Evolutionary conservation across 129 eudicot genomes (phyloP).

Genomic region (Smallanthus sonchifolius): DNA sequence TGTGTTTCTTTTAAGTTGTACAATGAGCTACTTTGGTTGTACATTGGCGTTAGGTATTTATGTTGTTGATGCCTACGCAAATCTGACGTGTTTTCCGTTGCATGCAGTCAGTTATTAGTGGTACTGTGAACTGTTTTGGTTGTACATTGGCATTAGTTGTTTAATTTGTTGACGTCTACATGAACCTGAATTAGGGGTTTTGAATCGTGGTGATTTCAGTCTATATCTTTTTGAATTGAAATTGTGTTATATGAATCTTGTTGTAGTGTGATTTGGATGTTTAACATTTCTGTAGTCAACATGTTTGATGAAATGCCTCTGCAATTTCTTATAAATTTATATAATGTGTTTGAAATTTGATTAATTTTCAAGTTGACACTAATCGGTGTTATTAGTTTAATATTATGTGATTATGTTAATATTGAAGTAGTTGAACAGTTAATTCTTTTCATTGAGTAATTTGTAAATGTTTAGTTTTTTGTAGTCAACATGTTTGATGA

Average conservation of each 20-base stretch:
- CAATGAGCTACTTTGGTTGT: conserved; percentile 4
- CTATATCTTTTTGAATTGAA: too few species aligned
- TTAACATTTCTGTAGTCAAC: conserved; percentile 1
- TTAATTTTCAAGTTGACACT: background rate
- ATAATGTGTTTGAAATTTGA: background rate
- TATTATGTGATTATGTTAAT: background rate
- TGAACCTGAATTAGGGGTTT: conserved; percentile 2
- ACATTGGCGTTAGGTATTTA: background rate
- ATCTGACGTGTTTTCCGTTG: background rate
- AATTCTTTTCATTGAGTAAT: background rate
- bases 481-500: background rate
- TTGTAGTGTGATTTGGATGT: background rate
- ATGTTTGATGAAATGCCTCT: conserved; percentile 19
- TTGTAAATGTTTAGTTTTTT: background rate
- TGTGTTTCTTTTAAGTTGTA: background rate
- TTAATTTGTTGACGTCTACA: background rate
- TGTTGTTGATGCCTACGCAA: background rate
- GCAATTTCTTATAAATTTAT: background rate
- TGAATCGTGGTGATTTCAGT: background rate
- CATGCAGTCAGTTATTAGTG: conserved; percentile 3
- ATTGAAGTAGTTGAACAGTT: background rate
- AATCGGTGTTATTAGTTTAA: too few species aligned
- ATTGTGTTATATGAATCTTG: background rate
- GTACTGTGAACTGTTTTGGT: background rate
- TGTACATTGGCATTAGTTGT: conserved; percentile 6